Evolutionary conservation across 2,329 filamentous ascomycete genomes (phyloP), one percentile per base, ranked within the genome.

Genomic region (Mariannaea elegans): DNA sequence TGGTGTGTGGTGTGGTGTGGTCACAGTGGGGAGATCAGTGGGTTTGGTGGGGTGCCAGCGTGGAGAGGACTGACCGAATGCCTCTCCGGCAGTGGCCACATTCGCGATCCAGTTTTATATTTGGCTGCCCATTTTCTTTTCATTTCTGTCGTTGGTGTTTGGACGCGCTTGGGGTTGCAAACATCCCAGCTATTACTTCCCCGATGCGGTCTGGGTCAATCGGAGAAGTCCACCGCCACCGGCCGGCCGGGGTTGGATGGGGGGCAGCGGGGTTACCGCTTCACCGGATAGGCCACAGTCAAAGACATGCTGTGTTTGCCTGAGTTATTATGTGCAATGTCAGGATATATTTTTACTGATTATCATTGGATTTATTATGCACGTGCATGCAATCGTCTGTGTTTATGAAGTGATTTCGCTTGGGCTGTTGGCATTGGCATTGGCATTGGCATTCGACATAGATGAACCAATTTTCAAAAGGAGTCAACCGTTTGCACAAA

Each of bases 121-220:
- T 12, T 34, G 32, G 32, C 5, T n/a, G 13, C 13, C 18, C 8
- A 21, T 3, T 32, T 41, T 19, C 36, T 18, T 27, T 38, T 42
- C 45, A 44, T 56, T 44, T 42, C 46, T 19, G n/a, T 27, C 29
- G 53, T 36, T 38, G 44, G 45, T 49, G 46, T 46, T 51, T 36
- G 27, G 47, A 23, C 47, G 34, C 34, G 14, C 47, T 9, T 9
- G 9, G 24, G 24, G 6, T 6, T 27, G 24, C 24, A 27, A 6
- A 9, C 24, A 27, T 27, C 24, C 24, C 24, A 27, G n/a, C 23
- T 44, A n/a, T 5, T 36, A 4, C 10, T 10, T 10, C 50, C 56
- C 49, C 48, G 42, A 59, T 59, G 49, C 56, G 56, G 50, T 42
- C 45, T 59, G 50, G 56, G 31, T 52, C 55, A 47, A 52, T 58